Percentiles rank a stretch among this genome's conserved stretches.
These are phyloP conservation scores for Penicillium chermesinum DNA, from an alignment of 495 filamentous ascomycete species.

Conservation along the genomic window DNA sequence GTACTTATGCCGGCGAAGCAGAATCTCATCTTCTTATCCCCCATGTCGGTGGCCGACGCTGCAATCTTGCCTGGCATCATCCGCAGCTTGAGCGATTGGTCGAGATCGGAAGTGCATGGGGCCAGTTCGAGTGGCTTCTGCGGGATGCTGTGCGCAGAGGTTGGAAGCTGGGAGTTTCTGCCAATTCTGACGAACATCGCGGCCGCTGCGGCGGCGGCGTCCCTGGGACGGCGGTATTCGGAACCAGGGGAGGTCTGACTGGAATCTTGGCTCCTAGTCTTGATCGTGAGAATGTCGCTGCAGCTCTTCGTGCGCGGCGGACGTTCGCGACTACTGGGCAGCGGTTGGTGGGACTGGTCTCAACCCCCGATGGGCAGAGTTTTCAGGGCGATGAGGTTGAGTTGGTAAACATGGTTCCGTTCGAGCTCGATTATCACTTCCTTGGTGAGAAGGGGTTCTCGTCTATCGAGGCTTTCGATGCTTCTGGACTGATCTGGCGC, in stretches of 20 bases:
- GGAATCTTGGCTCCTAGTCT: constrained; percentile 13
- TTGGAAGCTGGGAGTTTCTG: constrained; percentile 18
- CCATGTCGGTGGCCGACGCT: constrained; percentile 18
- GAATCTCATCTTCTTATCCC: constrained; percentile 17
- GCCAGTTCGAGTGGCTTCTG: constrained; percentile 21
- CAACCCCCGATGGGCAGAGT: neutral
- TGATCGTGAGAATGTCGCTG: constrained; percentile 11
- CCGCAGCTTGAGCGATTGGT: constrained; percentile 17
- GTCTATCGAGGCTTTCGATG: constrained; percentile 22
- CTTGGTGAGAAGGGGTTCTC: constrained; percentile 20
- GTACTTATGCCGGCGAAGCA: constrained; percentile 6
- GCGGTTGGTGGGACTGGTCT: constrained; percentile 19
- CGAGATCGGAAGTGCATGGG: constrained; percentile 21
- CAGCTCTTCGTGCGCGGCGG: constrained; percentile 13
- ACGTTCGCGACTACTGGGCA: constrained; percentile 26
- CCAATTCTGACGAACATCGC: constrained; percentile 23
- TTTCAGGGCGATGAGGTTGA: constrained; percentile 22
- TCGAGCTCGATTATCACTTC: constrained; percentile 17
- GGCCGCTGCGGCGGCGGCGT: constrained; percentile 22
- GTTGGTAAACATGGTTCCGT: neutral
- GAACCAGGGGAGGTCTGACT: constrained; percentile 20
- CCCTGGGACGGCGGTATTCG: constrained; percentile 19
- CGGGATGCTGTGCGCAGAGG: constrained; percentile 15
- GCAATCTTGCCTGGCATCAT: constrained; percentile 21
- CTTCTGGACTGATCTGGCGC: constrained; percentile 11